Evolutionary conservation across 1,139 yeast species (phyloP).

Genomic region (Yamadazyma dushanensis): DNA sequence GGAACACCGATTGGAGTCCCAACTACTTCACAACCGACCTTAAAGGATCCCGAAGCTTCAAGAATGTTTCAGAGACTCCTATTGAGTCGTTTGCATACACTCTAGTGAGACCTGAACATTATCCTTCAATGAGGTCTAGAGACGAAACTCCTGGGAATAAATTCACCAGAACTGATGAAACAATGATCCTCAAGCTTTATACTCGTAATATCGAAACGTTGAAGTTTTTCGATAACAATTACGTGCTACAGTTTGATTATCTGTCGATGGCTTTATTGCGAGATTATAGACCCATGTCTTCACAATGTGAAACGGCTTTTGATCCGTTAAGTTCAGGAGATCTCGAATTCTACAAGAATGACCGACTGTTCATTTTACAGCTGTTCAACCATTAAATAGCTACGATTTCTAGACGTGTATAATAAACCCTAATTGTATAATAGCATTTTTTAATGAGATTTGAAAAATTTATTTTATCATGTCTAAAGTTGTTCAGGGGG

Average conservation of each 20-base stretch:
- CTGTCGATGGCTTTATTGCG: conserved; percentile 26
- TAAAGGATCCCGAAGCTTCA: conserved; percentile 19
- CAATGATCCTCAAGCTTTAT: conserved; percentile 22
- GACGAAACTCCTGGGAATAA: conserved; percentile 12
- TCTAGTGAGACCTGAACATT: conserved; percentile 34
- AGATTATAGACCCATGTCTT: conserved; percentile 27
- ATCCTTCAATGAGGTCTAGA: conserved; percentile 20
- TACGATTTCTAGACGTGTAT: not conserved
- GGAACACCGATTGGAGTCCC: conserved; percentile 20
- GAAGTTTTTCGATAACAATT: conserved; percentile 23
- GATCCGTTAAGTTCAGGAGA: conserved; percentile 11
- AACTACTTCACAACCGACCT: conserved; percentile 8
- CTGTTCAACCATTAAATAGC: not conserved
- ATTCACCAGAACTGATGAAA: conserved; percentile 25
- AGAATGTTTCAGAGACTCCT: conserved; percentile 23
- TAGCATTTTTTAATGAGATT: conserved; percentile 1
- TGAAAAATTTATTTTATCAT: not conserved
- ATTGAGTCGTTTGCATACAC: conserved; percentile 29
- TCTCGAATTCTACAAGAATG: conserved; percentile 13
- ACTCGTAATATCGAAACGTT: conserved; percentile 30
- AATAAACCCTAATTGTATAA: too few species aligned
- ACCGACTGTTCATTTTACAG: conserved; percentile 6
- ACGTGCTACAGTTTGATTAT: conserved; percentile 27
- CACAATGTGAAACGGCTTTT: conserved; percentile 8
- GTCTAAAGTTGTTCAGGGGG: conserved; percentile 33